phyloP scores from a whole-genome alignment of 73 alveolate genomes.

The Diophrys sp. region DNA sequence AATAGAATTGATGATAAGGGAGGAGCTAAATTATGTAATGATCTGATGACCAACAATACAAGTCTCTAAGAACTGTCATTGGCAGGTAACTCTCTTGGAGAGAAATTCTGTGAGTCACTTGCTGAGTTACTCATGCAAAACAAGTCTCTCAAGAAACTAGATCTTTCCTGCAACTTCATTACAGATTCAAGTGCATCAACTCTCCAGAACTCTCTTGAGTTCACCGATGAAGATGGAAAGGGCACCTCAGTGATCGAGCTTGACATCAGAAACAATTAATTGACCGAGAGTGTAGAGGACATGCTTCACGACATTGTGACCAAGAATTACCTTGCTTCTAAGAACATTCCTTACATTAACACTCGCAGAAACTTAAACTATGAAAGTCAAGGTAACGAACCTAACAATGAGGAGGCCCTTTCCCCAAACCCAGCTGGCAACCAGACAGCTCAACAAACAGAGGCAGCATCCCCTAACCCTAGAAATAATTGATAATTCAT shows the following conservation, averaged over 20 bases:
- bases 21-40: constrained; percentile 73
- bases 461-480: too few species aligned
- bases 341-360: constrained; percentile 60
- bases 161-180: constrained; percentile 60
- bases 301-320: constrained; percentile 67
- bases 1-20: constrained; percentile 83
- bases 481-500: too few species aligned
- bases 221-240: too few species aligned
- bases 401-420: too few species aligned
- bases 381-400: too few species aligned
- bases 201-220: constrained; percentile 58
- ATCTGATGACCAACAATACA: constrained; percentile 54
- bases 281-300: constrained; percentile 44
- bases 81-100: constrained; percentile 67
- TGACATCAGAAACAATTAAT: constrained; percentile 68
- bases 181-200: constrained; percentile 44
- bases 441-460: too few species aligned
- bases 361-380: too few species aligned
- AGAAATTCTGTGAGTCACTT: constrained; percentile 39
- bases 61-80: constrained; percentile 55
- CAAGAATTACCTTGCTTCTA: constrained; percentile 48
- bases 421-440: too few species aligned
- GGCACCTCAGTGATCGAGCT: constrained; percentile 50
- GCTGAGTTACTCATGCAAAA: constrained; percentile 45
- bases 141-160: constrained; percentile 34